Base-by-base conservation (phyloP, 2,329 filamentous ascomycete species). In the Dryadomyces sulphureus region DNA sequence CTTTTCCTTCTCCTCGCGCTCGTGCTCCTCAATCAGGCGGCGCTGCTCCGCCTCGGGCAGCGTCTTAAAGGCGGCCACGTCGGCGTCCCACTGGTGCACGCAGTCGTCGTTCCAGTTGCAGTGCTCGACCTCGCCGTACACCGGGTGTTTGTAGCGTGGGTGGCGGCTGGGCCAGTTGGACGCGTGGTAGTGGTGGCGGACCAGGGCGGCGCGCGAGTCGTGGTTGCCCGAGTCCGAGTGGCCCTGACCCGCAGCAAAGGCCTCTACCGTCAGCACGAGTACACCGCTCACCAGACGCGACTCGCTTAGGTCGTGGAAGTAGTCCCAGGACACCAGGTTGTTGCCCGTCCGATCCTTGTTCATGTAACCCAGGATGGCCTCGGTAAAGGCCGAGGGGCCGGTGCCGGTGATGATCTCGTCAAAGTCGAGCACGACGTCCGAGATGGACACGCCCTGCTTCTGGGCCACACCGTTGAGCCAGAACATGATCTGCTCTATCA, bases 181-280 rank as follows among this genome's bases (percentile, higher is more conserved):
- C 1, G 81, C 81, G 58, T 85, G 81, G 55, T 84, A 86, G 59
- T 84, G 79, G 57, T 86, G 81, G 59, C 79, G 81, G 21, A 85
- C 79, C 1, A 85, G 65, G 2, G 81, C 81, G 19, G 70, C 70
- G 43, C 77, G 68, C 1, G 79, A 69, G 44, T 80, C 71, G 59
- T 84, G 81, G 54, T 79, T 84, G 14, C 80, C 80, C 0, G 79
- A 82, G 56, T 84, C 74, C 0, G 80, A 84, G 59, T 85, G 81
- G 12, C 81, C 81, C 58, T 84, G 80, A 12, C 80, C 80, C 0
- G 80, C 81, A 14, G 80, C 81, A 53, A 84, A 84, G 0, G 79
- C 79, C 59, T 84, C 79, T 5, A 84, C 79, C 2, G 79, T 79
- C 14, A 84, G 68, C 0, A 84, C 78, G 0, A 85, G 65, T 1